Base-by-base conservation (phyloP, 768 basidiomycete genomes). In the Terana coerulea region DNA sequence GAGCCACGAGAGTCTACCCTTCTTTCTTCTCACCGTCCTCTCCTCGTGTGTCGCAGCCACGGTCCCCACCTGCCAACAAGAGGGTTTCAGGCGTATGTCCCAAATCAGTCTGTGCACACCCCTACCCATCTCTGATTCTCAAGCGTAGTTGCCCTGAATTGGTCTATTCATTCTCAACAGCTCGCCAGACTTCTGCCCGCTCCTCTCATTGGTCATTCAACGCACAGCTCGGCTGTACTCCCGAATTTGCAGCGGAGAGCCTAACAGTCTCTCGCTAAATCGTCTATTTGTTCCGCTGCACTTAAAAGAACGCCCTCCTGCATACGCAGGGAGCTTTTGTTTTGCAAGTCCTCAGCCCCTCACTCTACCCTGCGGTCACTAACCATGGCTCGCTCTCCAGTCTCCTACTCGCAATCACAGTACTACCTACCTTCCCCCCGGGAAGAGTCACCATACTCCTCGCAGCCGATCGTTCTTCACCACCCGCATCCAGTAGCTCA, bases 361-460 rank as follows among this genome's bases (percentile, higher is more conserved):
- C 51, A 24, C n/a, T 47, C 46, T 10, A 15, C 29, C 22, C 39
- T 29, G 14, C 29, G 10, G 17, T 34, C 36, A 31, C 55, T 52
- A 34, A 57, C 48, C 47, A 57, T 57, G 55, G 46, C 55, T 9
- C 53, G 53, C 19, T 54, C 53, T 19, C 53, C 53, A 45, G 53
- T 57, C 33, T 43, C 55, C 55, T 52, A 52, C 25, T 35, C 55
- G 8, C 51, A 53, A 19, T 46, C 55, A 3, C 55, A 57, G 42
- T 57, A 57, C 51, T 57, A 57, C 52, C 46, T 57, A 21, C 51
- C 55, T 24, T 49, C 46, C 12, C 55, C 51, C 28, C 51, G 51
- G n/a, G 51, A 57, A 25, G 50, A 42, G 49, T 55, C 58, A 25
- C 47, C 56, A 17, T 62, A 56, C 58, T 58, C 57, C 28, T 51